Base-by-base conservation (phyloP, 116 monocot species). In the Iris pallida region DNA sequence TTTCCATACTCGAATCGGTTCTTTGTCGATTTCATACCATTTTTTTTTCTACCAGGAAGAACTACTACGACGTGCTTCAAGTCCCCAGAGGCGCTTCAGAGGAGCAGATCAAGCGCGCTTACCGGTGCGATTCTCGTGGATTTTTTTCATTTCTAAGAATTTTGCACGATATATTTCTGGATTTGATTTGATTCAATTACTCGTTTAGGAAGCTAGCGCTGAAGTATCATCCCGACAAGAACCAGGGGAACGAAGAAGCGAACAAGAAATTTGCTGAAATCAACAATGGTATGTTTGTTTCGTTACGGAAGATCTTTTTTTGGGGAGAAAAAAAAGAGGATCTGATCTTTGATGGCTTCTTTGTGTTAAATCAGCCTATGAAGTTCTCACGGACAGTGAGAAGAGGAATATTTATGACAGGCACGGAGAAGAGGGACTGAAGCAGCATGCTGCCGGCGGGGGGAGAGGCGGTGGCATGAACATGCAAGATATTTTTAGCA, bases 161-260 rank as follows among this genome's bases (percentile, higher is more conserved):
- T 53, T 14, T 53, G 15, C 9, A 53, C 14, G 4, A 53, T 14
- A 20, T 58, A n/a, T 58, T 11, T 20, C 2, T 6, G 58, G 58
- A 30, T 10, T 12, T 58, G 10, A 20, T 30, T 30, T 30, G 30
- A 30, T 30, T 30, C 8, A 20, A n/a, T 53, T 9, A 8, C 9
- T 0, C 86, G 0, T 99, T 88, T 59, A 78, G 99, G 73, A 99
- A 99, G 86, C 88, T 99, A 53, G 99, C 99, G 12, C 68, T 90
- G 68, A 90, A 93, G 81, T 93, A 99, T 67, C 99, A 99, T 57
- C 99, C 99, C 43, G 99, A 99, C 57, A 93, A 93, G 83, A 99
- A 99, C 66, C 84, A 81, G 47, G 90, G 91, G 18, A 93, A 93
- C 65, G 99, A 93, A 64, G 99, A 93, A 75, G 93, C 99, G 8